A percentile compares a stretch with the other conserved stretches of the same genome.
Evolutionary conservation across 2,329 filamentous ascomycete genomes (phyloP).

Genomic region (Shiraia sp.): DNA sequence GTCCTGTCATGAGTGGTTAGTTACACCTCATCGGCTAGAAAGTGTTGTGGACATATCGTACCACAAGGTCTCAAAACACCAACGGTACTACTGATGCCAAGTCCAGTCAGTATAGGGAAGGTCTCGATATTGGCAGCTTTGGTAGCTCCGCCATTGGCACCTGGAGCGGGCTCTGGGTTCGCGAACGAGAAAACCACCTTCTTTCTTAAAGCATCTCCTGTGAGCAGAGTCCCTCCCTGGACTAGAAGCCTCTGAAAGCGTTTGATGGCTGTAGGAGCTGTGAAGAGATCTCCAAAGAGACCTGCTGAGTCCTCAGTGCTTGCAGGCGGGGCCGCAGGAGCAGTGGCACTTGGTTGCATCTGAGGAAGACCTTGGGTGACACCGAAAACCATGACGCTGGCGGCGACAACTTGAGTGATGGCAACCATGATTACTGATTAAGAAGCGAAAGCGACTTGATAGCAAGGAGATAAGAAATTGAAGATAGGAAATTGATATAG

Average conservation of each 20-base stretch:
- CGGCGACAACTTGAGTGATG: conserved; percentile 39
- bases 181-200: conserved; percentile 67
- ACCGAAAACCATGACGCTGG: conserved; percentile 33
- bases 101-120: conserved; percentile 46
- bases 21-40: too few relatives aligned
- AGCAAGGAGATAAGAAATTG: conserved; percentile 18
- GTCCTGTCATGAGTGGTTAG: too few relatives aligned
- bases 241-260: conserved; percentile 45
- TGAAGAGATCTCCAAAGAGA: conserved; percentile 36
- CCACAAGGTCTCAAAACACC: conserved; percentile 50
- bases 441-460: conserved; percentile 21
- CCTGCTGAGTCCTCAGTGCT: conserved; percentile 23
- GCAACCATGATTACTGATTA: conserved; percentile 39
- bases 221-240: conserved; percentile 34
- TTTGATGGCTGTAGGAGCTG: conserved; percentile 43
- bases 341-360: conserved; percentile 8
- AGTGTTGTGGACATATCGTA: conserved; percentile 5
- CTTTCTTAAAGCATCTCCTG: conserved; percentile 33
- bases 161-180: conserved; percentile 44
- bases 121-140: conserved; percentile 42
- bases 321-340: conserved; percentile 14
- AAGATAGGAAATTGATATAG: conserved; percentile 19
- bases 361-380: conserved; percentile 39
- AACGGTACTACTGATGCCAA: conserved; percentile 45
- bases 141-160: conserved; percentile 58